A percentile compares a stretch with the other conserved stretches of the same genome.
Evolutionary conservation across 768 basidiomycete species (phyloP).

Genomic region (Sporobolomyces phaffii): DNA sequence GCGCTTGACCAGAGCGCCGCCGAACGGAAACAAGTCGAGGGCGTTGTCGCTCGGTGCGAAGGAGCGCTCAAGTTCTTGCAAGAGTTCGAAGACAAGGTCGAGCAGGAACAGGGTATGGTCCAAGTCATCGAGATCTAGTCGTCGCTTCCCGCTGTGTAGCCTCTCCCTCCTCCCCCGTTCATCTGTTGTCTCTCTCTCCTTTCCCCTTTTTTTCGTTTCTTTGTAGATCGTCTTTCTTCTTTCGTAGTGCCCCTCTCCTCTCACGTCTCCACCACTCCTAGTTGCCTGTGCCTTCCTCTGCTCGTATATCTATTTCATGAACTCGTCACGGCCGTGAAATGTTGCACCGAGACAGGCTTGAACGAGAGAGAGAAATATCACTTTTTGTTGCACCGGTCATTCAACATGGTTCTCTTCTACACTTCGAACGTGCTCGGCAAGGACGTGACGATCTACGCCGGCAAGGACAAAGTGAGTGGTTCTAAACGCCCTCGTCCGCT

Average conservation of each 20-base stretch:
- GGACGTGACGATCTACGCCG: conserved; percentile 43
- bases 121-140: conserved; percentile 14
- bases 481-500: no score
- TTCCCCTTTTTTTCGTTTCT: background rate
- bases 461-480: conserved; percentile 91
- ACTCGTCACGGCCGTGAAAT: no score
- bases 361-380: background rate
- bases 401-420: conserved; percentile 60
- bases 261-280: no score
- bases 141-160: background rate
- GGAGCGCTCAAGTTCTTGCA: conserved; percentile 69
- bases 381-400: background rate
- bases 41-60: conserved; percentile 60
- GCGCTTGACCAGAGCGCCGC: conserved; percentile 72
- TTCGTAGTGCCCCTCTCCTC: no score
- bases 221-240: no score
- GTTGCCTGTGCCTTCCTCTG: background rate
- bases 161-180: background rate
- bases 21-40: conserved; percentile 56
- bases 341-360: no score
- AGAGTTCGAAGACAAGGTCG: conserved; percentile 33
- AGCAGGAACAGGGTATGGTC: conserved; percentile 24
- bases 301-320: background rate
- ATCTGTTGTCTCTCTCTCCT: background rate
- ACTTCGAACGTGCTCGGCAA: conserved; percentile 49